Base-by-base conservation (phyloP, 1,284 basidiomycete genomes). In the Sporisorium iseilematis-ciliati region DNA sequence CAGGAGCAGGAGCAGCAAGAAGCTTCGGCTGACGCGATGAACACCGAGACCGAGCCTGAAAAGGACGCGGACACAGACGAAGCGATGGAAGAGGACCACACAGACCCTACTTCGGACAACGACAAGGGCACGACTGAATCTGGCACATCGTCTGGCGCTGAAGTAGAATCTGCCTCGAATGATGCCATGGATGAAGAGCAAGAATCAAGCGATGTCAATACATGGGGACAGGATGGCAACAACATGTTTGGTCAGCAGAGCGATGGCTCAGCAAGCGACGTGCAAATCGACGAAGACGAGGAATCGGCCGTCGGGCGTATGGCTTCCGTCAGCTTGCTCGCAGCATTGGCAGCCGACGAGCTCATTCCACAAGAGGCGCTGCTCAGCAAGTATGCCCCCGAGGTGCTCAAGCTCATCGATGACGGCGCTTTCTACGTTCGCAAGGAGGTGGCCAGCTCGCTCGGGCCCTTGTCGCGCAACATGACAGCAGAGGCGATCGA, bases 301-400 rank as follows among this genome's bases (percentile, higher is more conserved):
- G 93, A 96, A 83, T 93, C 92, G 14, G 91, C 92, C 2, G 89
- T 95, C 18, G 95, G 95, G 3, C 89, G 94, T 64, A 88, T 96
- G 58, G 93, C 93, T 7, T 94, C 94, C 68, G 94, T 97, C 91
- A 95, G 93, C 82, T 87, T 98, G 62, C 93, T 97, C 86, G 93
- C 93, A 38, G 92, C 93, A 7, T 91, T 94, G 33, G 60, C 86
- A 4, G 82, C 86, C 10, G 87, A 87, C 46, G 87, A 87, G 59
- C 74, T 82, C 29, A 65, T 78, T 25, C 77, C 90, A 18, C 83
- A 88, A 18, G 88, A 90, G 20, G 90, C 91, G 38, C 89, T 90
- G 7, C 88, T 91, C 14, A 88, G 90, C 51, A 86, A 87, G 1
- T 94, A 97, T 82, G 90, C 96, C 2, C 89, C 90, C 52, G 94